Conservation (phyloP, 345 rosid genomes). For the Syzygium grande region DNA sequence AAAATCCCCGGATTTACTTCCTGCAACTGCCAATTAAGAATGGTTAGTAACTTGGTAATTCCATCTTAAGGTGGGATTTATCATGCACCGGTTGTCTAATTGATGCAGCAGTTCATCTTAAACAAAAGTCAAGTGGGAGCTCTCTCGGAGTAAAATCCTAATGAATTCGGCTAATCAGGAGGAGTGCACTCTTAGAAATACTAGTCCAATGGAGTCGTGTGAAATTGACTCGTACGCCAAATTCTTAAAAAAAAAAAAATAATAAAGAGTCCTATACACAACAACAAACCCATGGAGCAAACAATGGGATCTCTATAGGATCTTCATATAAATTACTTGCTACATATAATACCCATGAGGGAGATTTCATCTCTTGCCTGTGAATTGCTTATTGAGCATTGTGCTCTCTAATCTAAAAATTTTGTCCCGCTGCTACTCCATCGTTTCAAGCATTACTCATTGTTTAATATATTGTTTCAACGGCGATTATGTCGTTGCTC, state of each 20-base stretch:
- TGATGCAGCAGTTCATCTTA: neutral
- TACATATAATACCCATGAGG: neutral
- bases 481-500: neutral
- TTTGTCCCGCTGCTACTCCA: neutral
- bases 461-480: neutral
- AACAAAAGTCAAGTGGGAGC: neutral
- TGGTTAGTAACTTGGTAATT: neutral
- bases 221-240: neutral
- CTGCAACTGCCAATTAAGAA: neutral
- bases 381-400: neutral
- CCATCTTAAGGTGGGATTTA: neutral
- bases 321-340: neutral
- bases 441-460: neutral
- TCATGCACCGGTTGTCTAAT: neutral
- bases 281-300: neutral
- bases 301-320: neutral
- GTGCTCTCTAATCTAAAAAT: neutral
- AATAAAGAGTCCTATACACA: neutral
- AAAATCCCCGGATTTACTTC: neutral
- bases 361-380: neutral
- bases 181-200: neutral
- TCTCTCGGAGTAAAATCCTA: neutral
- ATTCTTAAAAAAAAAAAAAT: no score
- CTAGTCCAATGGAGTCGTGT: neutral
- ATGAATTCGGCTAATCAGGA: neutral